Base-by-base conservation (phyloP, 768 basidiomycete genomes). In the Dacryopinax primogenitus region DNA sequence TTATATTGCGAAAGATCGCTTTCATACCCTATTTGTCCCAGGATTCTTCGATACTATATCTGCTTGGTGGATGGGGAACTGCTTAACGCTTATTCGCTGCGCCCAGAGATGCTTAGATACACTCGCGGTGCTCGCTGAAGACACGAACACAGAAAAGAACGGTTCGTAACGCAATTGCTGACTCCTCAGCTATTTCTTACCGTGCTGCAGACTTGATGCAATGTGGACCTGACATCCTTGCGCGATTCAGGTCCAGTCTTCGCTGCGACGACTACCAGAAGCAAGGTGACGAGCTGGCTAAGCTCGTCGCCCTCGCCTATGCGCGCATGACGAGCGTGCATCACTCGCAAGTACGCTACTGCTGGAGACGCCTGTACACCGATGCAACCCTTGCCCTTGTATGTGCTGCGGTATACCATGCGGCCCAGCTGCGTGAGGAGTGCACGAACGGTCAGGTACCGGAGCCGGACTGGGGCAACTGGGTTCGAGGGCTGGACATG, bases 311-410 rank as follows among this genome's bases (percentile, higher is more conserved):
- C 34, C 69, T 74, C 1, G 80, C 86, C 0, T 76, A 87, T 70
- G 73, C 78, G 44, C 71, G 77, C 33, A 81, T 92, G 77, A 77
- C 82, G 1, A 68, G 74, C 9, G 70, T 71, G 67, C 74, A 70
- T 18, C 77, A 69, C 67, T 72, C 69, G 44, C 66, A 65, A 62
- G 75, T 72, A 67, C 76, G 64, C 47, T 71, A 61, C 21, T 76
- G 77, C 41, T 90, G 87, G 85, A 79, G 88, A 51, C 78, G 82
- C 62, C 70, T 92, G 15, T 92, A 91, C 74, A 87, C 89, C 41
- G 90, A 95, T 69, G 80, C 84, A 13, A 4, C 37, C 23, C 47
- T 47, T 30, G 41, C 45, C 15, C n/a, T 33, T 1, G 16, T 36
- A 4, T 21, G 2, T 34, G 39, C 36, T 28, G 58, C 30, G 15